phyloP scores from a whole-genome alignment of 1,284 basidiomycete genomes.

The Apiotrichum mycotoxinovorans region DNA sequence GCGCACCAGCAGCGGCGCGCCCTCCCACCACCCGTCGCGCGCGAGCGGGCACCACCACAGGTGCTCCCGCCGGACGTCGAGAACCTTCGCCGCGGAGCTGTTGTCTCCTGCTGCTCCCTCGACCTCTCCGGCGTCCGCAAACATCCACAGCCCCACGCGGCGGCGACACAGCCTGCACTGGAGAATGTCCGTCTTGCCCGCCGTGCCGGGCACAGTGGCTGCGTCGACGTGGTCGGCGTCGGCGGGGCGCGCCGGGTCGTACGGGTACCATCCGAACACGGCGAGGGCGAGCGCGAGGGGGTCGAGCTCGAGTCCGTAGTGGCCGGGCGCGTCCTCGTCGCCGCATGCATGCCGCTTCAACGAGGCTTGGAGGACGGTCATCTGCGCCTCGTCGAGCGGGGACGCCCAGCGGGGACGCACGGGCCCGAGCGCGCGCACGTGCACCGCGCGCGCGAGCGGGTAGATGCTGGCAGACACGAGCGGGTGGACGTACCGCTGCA shows the following conservation, averaged over 20 bases:
- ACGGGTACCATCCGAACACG: slow-evolving; percentile 43
- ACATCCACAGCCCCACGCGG: slow-evolving; percentile 38
- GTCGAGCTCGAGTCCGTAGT: neutral
- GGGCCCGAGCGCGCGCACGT: slow-evolving; percentile 17
- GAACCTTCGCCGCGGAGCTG: neutral
- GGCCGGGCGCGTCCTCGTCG: neutral
- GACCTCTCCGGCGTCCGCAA: slow-evolving; percentile 3
- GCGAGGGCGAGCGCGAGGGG: slow-evolving; percentile 23
- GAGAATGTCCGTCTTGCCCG: slow-evolving; percentile 31
- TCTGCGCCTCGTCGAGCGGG: slow-evolving; percentile 1
- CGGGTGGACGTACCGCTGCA: slow-evolving; percentile 30
- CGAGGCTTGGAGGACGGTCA: slow-evolving; percentile 5
- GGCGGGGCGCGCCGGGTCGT: slow-evolving; percentile 23
- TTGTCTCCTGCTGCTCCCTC: no score
- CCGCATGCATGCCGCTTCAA: neutral
- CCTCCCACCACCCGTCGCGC: slow-evolving; percentile 26
- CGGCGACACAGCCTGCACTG: slow-evolving; percentile 36
- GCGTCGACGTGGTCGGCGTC: slow-evolving; percentile 7
- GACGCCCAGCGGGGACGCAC: slow-evolving; percentile 3
- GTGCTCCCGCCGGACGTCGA: slow-evolving; percentile 36
- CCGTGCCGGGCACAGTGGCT: neutral
- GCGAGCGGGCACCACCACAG: slow-evolving; percentile 40
- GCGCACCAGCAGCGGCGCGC: slow-evolving; percentile 1
- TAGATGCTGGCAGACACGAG: slow-evolving; percentile 22
- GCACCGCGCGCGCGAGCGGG: slow-evolving; percentile 23